Conservation (phyloP, 305 asterid species). For the Rubia occidens region DNA sequence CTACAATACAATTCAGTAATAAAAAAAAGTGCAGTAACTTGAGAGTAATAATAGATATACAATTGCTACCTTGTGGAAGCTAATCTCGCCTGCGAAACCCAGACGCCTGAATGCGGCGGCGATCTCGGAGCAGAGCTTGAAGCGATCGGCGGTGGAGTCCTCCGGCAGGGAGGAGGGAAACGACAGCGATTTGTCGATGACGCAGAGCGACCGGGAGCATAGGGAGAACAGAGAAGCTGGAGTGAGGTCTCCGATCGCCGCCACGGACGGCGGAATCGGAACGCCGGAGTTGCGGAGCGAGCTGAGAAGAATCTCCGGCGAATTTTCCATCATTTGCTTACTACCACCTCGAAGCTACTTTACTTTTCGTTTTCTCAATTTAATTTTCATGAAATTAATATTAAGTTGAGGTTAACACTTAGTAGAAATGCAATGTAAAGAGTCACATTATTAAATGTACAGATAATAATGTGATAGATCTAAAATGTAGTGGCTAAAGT, state of each 20-base stretch:
- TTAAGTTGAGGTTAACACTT: not conserved
- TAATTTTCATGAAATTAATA: not conserved
- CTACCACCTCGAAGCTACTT: not conserved
- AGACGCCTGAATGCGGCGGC: conserved; percentile 39
- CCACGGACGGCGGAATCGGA: conserved; percentile 37
- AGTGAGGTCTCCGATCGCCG: conserved; percentile 43
- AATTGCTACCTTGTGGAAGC: conserved; percentile 48
- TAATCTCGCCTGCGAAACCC: conserved; percentile 46
- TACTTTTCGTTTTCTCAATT: not conserved
- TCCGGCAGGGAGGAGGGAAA: conserved; percentile 37
- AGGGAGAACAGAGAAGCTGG: conserved; percentile 37
- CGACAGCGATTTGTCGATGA: conserved; percentile 23
- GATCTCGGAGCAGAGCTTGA: conserved; percentile 43
- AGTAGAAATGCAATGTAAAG: not conserved
- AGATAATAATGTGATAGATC: not conserved
- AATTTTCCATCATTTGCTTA: conserved; percentile 33
- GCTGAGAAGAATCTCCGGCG: conserved; percentile 49
- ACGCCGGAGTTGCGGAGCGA: conserved; percentile 50
- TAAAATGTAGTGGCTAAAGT: not conserved
- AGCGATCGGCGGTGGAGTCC: conserved; percentile 41
- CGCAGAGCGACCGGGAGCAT: conserved; percentile 36
- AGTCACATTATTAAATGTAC: not conserved
- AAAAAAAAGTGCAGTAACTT: not conserved
- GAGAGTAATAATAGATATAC: not conserved
- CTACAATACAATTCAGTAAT: not conserved